A percentile compares a stretch with the other conserved stretches of the same genome.
phyloP scores from a whole-genome alignment of 805 yeast species.

The Candida methanosorbosa region DNA sequence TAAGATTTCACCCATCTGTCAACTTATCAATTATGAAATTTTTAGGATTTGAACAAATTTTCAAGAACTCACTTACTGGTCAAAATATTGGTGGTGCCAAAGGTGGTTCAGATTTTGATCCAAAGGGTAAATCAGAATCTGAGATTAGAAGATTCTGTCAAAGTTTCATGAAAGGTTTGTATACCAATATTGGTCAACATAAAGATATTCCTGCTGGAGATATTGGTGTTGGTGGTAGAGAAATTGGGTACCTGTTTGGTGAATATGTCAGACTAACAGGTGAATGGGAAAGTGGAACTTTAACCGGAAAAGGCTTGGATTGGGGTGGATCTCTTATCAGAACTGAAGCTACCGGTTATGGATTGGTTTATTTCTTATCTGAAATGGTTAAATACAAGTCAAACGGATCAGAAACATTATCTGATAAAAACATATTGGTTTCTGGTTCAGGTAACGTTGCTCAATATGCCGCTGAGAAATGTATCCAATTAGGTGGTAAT shows the following conservation, averaged over 20 bases:
- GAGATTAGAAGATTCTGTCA: constrained; percentile 97
- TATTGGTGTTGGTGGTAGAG: constrained; percentile 97
- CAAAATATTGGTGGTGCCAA: constrained; percentile 98
- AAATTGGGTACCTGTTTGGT: constrained; percentile 91
- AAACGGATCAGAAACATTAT: constrained; percentile 78
- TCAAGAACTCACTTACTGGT: constrained; percentile 97
- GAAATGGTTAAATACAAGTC: constrained; percentile 94
- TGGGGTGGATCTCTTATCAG: constrained; percentile 99
- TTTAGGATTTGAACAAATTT: constrained; percentile 96
- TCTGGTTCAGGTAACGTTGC: constrained; percentile 99
- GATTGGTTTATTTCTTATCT: constrained; percentile 92
- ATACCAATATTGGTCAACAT: constrained; percentile 93
- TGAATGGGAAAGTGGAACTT: constrained; percentile 83
- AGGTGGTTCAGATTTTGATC: constrained; percentile 98
- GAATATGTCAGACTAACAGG: constrained; percentile 89
- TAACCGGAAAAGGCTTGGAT: constrained; percentile 94
- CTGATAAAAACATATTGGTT: constrained; percentile 90
- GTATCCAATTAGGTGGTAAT: constrained; percentile 90
- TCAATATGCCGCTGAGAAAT: constrained; percentile 96
- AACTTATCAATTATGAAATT: constrained; percentile 92
- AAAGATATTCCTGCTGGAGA: constrained; percentile 99
- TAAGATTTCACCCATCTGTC: constrained; percentile 95
- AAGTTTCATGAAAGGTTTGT: constrained; percentile 90
- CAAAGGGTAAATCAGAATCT: constrained; percentile 85
- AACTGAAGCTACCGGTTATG: constrained; percentile 99